Evolutionary conservation across 371 early-diverging fungal genomes (phyloP), one percentile per base, ranked within the genome.

Genomic region (Modicella reniformis): DNA sequence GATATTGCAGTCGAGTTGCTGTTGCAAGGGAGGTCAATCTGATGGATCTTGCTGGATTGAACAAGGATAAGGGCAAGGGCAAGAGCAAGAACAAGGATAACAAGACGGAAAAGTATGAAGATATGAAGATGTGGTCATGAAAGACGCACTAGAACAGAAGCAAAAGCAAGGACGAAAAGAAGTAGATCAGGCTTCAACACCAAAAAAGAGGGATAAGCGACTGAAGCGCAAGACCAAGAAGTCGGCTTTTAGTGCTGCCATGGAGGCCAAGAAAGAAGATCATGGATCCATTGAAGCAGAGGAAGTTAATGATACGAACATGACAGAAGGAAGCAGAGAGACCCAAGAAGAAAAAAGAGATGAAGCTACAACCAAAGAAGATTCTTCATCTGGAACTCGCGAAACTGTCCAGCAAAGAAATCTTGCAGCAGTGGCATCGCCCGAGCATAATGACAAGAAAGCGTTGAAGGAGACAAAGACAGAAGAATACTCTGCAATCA

Each of bases 201-300:
- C 67, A 48, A 77, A 77, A 63, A 77, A 77, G 63, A 50, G 79
- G 10, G 72, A 77, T 59, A 77, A 77, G 69, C 69, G 79, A 5
- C 40, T 77, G 62, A 73, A 77, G 32, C 34, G 79, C 32, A 77
- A 77, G 70, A 72, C 72, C 55, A 77, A 77, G 53, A 59, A 47
- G 47, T 72, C 79, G 17, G 76, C 76, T 0, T 75, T 60, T 56
- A 70, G 70, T 57, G 68, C 67, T 29, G 76, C 72, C 3, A 19
- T 75, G n/a, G 76, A 75, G 41, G 59, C 72, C 10, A 65, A 54
- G 47, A 49, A 69, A 8, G 37, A 32, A 48, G 26, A 47, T 10
- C 48, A 34, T 48, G 49, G 47, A 8, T 6, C 33, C 1, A 23
- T 33, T 4, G 61, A 13, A 6, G 26, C 58, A 1, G 58, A 65